These are phyloP conservation scores for Herpotrichia juniperi DNA, from an alignment of 2,329 filamentous ascomycete genomes.

Conservation along the genomic window DNA sequence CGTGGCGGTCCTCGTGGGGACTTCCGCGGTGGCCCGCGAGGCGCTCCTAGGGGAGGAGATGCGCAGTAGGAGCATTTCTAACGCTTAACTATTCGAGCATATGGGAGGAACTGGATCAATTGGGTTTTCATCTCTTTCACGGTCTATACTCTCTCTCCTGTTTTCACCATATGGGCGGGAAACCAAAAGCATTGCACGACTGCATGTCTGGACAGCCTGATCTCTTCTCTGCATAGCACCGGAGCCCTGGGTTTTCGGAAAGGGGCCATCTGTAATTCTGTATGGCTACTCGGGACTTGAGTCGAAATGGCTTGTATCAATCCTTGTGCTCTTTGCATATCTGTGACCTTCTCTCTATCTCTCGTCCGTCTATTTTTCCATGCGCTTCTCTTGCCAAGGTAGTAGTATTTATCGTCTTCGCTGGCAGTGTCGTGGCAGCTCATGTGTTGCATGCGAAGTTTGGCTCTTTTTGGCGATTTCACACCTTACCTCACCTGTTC, in stretches of 20 bases:
- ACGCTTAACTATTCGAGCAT: slow-evolving; percentile 9
- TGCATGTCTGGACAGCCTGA: slow-evolving; percentile 35
- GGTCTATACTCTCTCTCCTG: slow-evolving; percentile 21
- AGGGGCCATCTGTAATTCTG: slow-evolving; percentile 40
- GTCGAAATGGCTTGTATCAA: slow-evolving; percentile 32
- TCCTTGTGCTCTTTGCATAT: neutral
- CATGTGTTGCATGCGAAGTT: too few relatives aligned
- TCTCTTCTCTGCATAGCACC: slow-evolving; percentile 47
- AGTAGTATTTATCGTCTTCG: too few relatives aligned
- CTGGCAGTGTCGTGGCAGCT: too few relatives aligned
- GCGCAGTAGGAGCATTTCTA: slow-evolving; percentile 19
- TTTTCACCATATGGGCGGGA: slow-evolving; percentile 23
- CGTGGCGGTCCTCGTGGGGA: slow-evolving; percentile 45
- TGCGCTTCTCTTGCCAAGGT: too few relatives aligned
- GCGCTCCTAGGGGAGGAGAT: slow-evolving; percentile 26
- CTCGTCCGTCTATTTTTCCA: neutral
- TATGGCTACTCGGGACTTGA: slow-evolving; percentile 30
- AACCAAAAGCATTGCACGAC: slow-evolving; percentile 30
- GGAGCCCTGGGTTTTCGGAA: slow-evolving; percentile 40
- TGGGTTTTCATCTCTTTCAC: slow-evolving; percentile 19
- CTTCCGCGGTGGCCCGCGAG: slow-evolving; percentile 37
- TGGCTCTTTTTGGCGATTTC: too few relatives aligned
- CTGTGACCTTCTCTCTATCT: neutral
- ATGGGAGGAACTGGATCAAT: slow-evolving; percentile 21
- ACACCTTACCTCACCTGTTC: too few relatives aligned